A percentile compares a stretch with the other conserved stretches of the same genome.
These are phyloP conservation scores for Diaporthe sp. DNA, from an alignment of 2,329 filamentous ascomycete genomes.

Conservation along the genomic window DNA sequence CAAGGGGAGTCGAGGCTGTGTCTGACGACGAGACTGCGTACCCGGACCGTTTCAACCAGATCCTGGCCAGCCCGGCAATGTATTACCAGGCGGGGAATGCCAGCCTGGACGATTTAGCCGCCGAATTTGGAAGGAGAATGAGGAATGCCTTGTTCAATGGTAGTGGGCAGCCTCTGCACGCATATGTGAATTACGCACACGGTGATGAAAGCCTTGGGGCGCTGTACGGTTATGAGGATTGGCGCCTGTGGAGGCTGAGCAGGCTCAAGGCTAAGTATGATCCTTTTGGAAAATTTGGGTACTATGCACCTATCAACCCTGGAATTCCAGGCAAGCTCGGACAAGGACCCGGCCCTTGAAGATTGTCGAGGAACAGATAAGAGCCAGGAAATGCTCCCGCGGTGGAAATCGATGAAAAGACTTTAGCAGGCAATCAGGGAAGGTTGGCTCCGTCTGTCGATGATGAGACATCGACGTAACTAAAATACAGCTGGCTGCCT, in stretches of 20 bases:
- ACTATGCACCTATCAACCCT: background rate
- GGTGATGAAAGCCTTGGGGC: conserved; percentile 41
- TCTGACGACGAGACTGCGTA: conserved; percentile 25
- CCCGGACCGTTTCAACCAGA: conserved; percentile 29
- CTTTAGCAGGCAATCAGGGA: too few relatives aligned
- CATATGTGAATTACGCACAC: conserved; percentile 38
- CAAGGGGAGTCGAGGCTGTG: conserved; percentile 10
- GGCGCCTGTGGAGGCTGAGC: conserved; percentile 50
- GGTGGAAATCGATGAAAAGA: background rate
- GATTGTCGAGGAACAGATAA: background rate
- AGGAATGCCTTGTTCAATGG: background rate
- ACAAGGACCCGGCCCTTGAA: background rate
- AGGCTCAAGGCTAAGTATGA: conserved; percentile 54
- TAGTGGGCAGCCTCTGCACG: conserved; percentile 15
- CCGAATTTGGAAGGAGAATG: conserved; percentile 1
- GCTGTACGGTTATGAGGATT: conserved; percentile 51
- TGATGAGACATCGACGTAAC: too few relatives aligned
- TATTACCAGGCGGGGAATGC: background rate
- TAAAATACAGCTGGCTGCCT: background rate
- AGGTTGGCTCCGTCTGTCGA: background rate
- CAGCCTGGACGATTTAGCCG: conserved; percentile 6
- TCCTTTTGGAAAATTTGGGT: conserved; percentile 42
- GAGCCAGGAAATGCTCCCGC: too few relatives aligned
- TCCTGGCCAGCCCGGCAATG: conserved; percentile 1
- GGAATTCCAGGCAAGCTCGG: background rate